These are phyloP conservation scores for Euphorbia peplus DNA, from an alignment of 345 rosid genomes.

Conservation along the genomic window DNA sequence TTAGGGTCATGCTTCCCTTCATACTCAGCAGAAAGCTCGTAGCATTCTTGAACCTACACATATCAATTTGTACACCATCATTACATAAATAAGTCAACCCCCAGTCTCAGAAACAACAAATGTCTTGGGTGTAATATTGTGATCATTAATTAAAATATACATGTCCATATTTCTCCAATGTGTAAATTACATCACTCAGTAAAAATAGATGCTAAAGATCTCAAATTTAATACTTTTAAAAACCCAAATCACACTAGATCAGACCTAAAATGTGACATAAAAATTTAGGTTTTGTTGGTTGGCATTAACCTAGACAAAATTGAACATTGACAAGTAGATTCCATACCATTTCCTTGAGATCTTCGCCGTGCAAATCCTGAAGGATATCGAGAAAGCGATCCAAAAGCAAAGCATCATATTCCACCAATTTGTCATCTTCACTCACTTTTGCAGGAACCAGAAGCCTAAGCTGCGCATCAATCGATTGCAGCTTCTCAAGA, in stretches of 20 bases:
- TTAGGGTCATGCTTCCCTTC: slow-evolving; percentile 70
- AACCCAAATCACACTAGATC: background rate
- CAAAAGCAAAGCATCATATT: slow-evolving; percentile 90
- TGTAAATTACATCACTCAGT: background rate
- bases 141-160: background rate
- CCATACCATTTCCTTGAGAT: slow-evolving; percentile 96
- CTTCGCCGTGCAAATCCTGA: slow-evolving; percentile 92
- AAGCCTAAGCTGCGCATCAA: slow-evolving; percentile 88
- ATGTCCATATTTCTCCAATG: background rate
- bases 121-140: background rate
- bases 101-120: background rate
- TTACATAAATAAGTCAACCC: background rate
- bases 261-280: background rate
- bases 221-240: background rate
- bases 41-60: slow-evolving; percentile 84
- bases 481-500: slow-evolving; percentile 87
- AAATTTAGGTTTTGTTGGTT: background rate
- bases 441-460: slow-evolving; percentile 81
- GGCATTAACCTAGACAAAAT: background rate
- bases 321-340: background rate
- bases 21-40: slow-evolving; percentile 93
- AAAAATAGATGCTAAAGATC: background rate
- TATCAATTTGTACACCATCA: slow-evolving; percentile 3
- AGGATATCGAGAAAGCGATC: slow-evolving; percentile 97
- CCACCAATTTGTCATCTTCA: slow-evolving; percentile 93